phyloP scores from a whole-genome alignment of 1,284 basidiomycete species.

The Cutaneotrichosporon spelunceum region DNA sequence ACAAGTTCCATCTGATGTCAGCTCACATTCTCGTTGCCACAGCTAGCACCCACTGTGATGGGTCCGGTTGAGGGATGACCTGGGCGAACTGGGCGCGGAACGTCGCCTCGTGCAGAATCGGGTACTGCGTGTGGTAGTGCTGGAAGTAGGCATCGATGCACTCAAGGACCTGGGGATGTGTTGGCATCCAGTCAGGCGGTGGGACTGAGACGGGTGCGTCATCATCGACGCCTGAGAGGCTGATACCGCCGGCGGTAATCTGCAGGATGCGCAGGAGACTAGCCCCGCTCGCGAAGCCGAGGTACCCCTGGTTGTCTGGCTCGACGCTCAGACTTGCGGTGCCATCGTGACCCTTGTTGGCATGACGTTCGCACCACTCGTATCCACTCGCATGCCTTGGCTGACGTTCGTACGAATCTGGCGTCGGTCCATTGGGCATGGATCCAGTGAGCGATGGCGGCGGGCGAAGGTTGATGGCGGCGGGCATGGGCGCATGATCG shows the following conservation, averaged over 20 bases:
- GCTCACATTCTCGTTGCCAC: background rate
- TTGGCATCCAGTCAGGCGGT: constrained; percentile 16
- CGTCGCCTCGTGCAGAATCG: constrained; percentile 31
- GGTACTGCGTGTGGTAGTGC: constrained; percentile 33
- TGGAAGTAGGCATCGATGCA: constrained; percentile 32
- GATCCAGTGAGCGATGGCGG: background rate
- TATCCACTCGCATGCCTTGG: constrained; percentile 22
- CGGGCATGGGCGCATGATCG: constrained; percentile 10
- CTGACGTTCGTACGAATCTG: constrained; percentile 21
- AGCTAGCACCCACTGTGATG: constrained; percentile 16
- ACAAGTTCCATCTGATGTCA: constrained; percentile 25
- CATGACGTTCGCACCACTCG: constrained; percentile 26
- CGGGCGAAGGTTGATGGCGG: constrained; percentile 3
- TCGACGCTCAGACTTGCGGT: constrained; percentile 29
- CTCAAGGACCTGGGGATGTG: constrained; percentile 5
- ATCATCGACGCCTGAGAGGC: constrained; percentile 1
- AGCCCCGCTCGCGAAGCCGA: constrained; percentile 30
- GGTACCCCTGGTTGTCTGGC: constrained; percentile 27
- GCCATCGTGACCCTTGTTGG: constrained; percentile 20
- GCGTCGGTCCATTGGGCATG: constrained; percentile 7
- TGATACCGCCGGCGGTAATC: constrained; percentile 20
- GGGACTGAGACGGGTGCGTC: background rate
- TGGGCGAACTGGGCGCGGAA: constrained; percentile 33
- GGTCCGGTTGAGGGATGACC: constrained; percentile 26
- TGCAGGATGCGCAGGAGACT: constrained; percentile 30